Conservation (phyloP, 2,329 filamentous ascomycete species). For the Cadophora malorum region DNA sequence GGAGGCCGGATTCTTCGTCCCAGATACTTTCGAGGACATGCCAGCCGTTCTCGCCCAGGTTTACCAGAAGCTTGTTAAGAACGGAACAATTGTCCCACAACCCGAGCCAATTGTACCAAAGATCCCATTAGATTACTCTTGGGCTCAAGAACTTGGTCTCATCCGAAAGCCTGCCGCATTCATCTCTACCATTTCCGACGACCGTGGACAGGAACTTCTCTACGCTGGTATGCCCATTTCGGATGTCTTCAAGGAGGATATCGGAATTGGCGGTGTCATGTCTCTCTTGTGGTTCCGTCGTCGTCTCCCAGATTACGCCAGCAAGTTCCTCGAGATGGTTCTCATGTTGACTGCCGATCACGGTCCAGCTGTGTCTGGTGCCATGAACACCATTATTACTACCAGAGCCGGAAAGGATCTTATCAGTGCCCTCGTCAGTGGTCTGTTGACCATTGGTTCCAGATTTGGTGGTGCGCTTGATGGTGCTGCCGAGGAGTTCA, state of each 20-base stretch:
- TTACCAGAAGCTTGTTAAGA: constrained; percentile 86
- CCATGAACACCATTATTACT: constrained; percentile 99
- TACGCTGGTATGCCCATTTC: constrained; percentile 99
- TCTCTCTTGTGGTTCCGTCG: constrained; percentile 99
- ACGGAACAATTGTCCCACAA: constrained; percentile 84
- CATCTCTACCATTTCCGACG: constrained; percentile 99
- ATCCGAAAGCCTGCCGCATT: constrained; percentile 99
- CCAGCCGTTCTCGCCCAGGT: constrained; percentile 77
- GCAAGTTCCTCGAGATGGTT: constrained; percentile 99
- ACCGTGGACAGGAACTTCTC: constrained; percentile 98
- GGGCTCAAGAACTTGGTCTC: constrained; percentile 98
- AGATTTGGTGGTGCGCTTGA: constrained; percentile 98
- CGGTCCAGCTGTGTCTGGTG: constrained; percentile 97
- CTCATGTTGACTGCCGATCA: constrained; percentile 99
- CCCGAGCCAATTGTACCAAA: constrained; percentile 93
- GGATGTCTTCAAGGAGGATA: constrained; percentile 99
- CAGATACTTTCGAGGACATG: constrained; percentile 96
- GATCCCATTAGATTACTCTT: constrained; percentile 99
- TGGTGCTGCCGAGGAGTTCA: constrained; percentile 97
- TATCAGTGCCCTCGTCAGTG: constrained; percentile 92
- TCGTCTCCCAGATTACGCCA: constrained; percentile 92
- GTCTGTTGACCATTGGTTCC: constrained; percentile 97
- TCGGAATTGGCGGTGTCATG: constrained; percentile 99
- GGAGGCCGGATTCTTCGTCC: constrained; percentile 92
- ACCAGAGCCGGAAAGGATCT: constrained; percentile 99